These are phyloP conservation scores for Garcia nutans DNA, from an alignment of 345 rosid genomes.

Conservation along the genomic window DNA sequence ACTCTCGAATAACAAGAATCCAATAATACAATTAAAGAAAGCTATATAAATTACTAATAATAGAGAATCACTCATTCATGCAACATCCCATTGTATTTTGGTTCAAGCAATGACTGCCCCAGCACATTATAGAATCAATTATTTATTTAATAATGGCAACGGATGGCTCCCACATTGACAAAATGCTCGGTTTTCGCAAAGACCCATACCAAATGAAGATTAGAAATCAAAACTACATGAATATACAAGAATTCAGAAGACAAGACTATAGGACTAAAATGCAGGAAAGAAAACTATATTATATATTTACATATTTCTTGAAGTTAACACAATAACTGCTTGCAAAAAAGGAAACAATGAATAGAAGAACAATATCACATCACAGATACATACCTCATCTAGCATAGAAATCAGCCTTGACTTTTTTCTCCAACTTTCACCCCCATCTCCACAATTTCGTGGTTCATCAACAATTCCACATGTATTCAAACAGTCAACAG, in stretches of 20 bases:
- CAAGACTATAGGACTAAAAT: neutral
- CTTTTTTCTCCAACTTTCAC: slow-evolving; percentile 60
- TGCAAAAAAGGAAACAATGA: neutral
- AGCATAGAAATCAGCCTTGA: slow-evolving; percentile 79
- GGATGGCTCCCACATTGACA: slow-evolving; percentile 14
- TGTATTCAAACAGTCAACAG: slow-evolving; percentile 36
- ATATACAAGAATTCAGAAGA: neutral
- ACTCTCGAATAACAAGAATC: slow-evolving; percentile 45
- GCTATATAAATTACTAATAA: slow-evolving; percentile 21
- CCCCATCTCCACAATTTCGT: slow-evolving; percentile 32
- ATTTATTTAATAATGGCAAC: slow-evolving; percentile 20
- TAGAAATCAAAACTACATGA: neutral
- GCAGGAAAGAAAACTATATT: neutral
- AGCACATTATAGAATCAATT: slow-evolving; percentile 21
- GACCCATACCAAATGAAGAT: neutral
- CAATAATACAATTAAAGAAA: slow-evolving; percentile 31
- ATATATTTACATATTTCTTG: neutral
- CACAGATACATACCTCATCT: slow-evolving; percentile 63
- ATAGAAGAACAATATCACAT: neutral
- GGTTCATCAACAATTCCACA: slow-evolving; percentile 40
- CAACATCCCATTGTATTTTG: slow-evolving; percentile 31
- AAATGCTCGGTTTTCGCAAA: slow-evolving; percentile 8
- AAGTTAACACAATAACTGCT: neutral
- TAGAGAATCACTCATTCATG: slow-evolving; percentile 23
- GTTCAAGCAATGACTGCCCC: slow-evolving; percentile 25